Evolutionary conservation across 345 rosid genomes (phyloP), one percentile per base, ranked within the genome.

Genomic region (Linum usitatissimum): DNA sequence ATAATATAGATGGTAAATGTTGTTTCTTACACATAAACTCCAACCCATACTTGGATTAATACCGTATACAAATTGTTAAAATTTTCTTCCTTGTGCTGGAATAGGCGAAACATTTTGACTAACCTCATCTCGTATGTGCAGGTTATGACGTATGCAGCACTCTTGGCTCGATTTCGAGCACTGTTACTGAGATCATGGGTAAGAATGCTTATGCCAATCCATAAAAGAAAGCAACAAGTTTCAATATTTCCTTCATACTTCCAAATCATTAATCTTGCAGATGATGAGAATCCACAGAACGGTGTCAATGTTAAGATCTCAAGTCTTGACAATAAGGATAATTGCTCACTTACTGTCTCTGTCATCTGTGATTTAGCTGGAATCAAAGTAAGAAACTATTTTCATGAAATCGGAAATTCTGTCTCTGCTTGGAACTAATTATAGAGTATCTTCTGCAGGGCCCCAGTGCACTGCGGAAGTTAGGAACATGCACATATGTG

Each of bases 101-200:
- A 0, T 13, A 12, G 51, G 14, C 5, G 17, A 45, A 15, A 15
- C 51, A 45, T 66, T 23, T 60, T 64, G 69, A 64, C 62, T 51
- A 53, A 48, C 57, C 65, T 57, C 48, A 31, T 64, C 61, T 75
- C 48, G 61, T 57, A 17, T 61, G 18, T 80, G 76, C 83, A 94
- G 97, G 97, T 42, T 94, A 90, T 62, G 92, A 80, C 69, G 88
- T 94, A 17, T 94, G 99, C 79, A 76, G 65, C 51, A 65, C 91
- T 30, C 28, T 90, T 70, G 99, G 99, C 69, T 75, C 62, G 65
- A 72, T 71, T 62, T 78, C 88, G 36, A 76, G 74, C 78, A 79
- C 82, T n/a, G 53, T 62, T 49, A 71, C 78, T 73, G 66, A 64
- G 6, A 15, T 90, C 65, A 70, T 78, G 71, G 97, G 99, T 88